Evolutionary conservation across 441 rosid species (phyloP), one percentile per base, ranked within the genome.

Genomic region (Erodium moschatum): DNA sequence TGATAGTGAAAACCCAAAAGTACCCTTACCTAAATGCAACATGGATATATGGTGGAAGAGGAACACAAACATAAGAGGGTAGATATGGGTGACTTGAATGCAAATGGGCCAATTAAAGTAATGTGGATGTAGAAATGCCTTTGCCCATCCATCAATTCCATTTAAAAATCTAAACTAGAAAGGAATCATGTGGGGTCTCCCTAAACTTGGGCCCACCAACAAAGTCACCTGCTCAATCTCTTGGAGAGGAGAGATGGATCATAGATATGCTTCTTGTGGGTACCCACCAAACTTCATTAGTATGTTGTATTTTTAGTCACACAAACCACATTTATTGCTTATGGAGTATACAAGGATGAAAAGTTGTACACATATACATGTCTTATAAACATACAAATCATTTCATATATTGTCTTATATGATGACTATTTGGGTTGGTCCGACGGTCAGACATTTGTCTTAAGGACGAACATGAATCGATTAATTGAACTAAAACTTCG

Each of bases 81-180:
- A 40, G 46, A 40, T 40, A 5, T 6, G 46, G 12, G 11, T 40
- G 44, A 40, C 46, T 40, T 40, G 38, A 40, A 40, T 40, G 46
- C 46, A 40, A 40, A 40, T 40, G 46, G 46, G 46, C 46, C 46
- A 40, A 40, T 40, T 40, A 33, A 10, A 40, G 46, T 7, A 40
- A 40, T 40, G 46, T 40, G 12, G 46, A 40, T 40, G 46, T 6
- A 40, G 46, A 40, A 40, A 40, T 40, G 46, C 46, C 46, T 40
- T 40, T 40, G 46, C 38, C 12, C 46, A 40, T 40, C 46, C 4
- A 40, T 63, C 38, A 76, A 76, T 74, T 78, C 61, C 77, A 70
- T 64, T 70, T 68, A 42, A 61, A 19, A 52, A 75, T 65, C 16
- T 44, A 66, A 58, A 67, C 61, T 15, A 46, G 12, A 46, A 40